Percentiles rank a stretch among this genome's conserved stretches.
Conservation (phyloP, 2,329 filamentous ascomycete genomes). For the Fusarium mangiferae region DNA sequence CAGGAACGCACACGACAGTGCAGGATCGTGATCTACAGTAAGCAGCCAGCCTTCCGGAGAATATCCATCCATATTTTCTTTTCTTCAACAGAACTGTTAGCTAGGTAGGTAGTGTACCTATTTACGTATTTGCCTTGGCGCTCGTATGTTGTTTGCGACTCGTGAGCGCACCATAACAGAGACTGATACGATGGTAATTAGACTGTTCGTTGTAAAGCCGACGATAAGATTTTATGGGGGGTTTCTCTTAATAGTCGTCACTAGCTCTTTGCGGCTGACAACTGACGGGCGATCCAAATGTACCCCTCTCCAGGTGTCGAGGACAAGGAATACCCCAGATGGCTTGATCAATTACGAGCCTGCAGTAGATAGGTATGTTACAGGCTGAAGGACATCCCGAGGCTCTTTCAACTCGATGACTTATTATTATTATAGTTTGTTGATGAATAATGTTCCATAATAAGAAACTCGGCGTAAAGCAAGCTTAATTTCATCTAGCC, state of each 20-base stretch:
- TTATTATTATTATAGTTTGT: neutral
- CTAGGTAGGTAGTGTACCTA: neutral
- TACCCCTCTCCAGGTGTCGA: neutral
- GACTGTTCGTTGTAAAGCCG: neutral
- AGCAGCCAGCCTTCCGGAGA: constrained; percentile 1
- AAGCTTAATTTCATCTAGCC: constrained; percentile 2
- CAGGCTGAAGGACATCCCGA: constrained; percentile 9
- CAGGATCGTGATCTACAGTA: constrained; percentile 19
- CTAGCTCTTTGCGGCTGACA: constrained; percentile 31
- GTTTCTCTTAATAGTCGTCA: neutral
- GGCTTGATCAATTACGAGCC: neutral
- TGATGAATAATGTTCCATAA: neutral
- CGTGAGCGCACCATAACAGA: neutral
- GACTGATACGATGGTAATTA: neutral
- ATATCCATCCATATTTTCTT: constrained; percentile 4
- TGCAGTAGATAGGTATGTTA: neutral
- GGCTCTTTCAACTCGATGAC: neutral
- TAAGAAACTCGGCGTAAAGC: neutral
- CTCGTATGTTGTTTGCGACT: constrained; percentile 1
- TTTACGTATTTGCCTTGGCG: neutral
- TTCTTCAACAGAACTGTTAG: neutral
- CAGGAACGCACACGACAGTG: neutral
- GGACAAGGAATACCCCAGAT: neutral
- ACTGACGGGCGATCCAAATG: constrained; percentile 27
- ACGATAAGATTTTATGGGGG: neutral